Evolutionary conservation across 768 basidiomycete species (phyloP).

Genomic region (Macrolepiota albuminosa): DNA sequence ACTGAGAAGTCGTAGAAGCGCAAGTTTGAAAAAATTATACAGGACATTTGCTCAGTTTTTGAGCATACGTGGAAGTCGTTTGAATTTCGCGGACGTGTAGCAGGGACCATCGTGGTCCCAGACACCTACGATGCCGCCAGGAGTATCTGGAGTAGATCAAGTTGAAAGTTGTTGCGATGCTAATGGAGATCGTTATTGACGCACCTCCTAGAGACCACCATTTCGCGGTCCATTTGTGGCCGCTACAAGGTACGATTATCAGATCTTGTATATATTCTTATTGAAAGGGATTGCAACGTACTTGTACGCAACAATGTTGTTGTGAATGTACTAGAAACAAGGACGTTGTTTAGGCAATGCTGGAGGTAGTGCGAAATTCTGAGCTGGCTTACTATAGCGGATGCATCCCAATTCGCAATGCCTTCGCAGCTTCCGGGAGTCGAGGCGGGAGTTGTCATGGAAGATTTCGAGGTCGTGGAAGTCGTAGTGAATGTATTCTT

Average conservation of each 20-base stretch:
- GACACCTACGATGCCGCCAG: constrained; percentile 4
- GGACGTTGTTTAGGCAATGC: not conserved
- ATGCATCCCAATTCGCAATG: constrained; percentile 1
- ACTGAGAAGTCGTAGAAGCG: not conserved
- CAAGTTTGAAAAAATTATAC: not conserved
- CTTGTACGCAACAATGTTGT: constrained; percentile 3
- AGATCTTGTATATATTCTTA: not conserved
- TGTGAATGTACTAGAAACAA: constrained; percentile 2
- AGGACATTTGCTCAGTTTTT: not conserved
- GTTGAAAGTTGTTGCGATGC: not conserved
- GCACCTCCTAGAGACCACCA: constrained; percentile 11
- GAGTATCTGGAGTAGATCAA: constrained; percentile 1
- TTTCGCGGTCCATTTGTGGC: constrained; percentile 11
- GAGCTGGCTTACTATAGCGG: not conserved
- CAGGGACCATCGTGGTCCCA: constrained; percentile 11
- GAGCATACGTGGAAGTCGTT: constrained; percentile 3
- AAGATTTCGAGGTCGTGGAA: not conserved
- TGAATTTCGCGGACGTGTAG: not conserved
- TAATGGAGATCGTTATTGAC: not conserved
- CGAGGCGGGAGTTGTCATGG: not conserved
- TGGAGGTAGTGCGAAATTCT: not conserved
- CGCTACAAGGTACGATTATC: not conserved
- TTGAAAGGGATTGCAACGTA: not conserved
- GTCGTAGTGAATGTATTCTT: not conserved
- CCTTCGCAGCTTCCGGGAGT: constrained; percentile 1